phyloP scores from a whole-genome alignment of 2,329 filamentous ascomycete genomes.

The Plectosphaerella plurivora region DNA sequence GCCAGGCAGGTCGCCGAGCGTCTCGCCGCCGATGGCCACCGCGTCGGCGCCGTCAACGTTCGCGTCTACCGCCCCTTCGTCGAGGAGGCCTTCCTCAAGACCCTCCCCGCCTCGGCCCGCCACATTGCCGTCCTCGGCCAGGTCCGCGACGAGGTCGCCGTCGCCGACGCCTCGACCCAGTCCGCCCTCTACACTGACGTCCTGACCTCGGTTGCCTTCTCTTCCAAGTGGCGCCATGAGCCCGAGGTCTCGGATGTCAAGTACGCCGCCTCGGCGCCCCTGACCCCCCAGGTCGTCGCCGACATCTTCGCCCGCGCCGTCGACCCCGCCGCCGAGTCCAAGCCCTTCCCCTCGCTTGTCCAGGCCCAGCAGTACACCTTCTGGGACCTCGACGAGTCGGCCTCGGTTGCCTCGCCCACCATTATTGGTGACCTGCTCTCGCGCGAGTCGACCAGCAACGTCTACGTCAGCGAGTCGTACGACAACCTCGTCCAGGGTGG shows the following conservation, averaged over 20 bases:
- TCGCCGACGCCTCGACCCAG: conserved; percentile 69
- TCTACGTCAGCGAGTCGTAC: conserved; percentile 58
- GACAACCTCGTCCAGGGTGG: conserved; percentile 71
- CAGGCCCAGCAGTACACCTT: conserved; percentile 82
- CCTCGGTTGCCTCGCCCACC: conserved; percentile 59
- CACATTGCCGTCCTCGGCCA: conserved; percentile 86
- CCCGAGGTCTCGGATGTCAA: conserved; percentile 79
- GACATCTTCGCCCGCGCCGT: conserved; percentile 40
- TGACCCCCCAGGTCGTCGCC: conserved; percentile 52
- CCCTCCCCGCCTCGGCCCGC: conserved; percentile 69
- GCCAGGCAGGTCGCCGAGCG: conserved; percentile 74
- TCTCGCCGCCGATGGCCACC: conserved; percentile 67
- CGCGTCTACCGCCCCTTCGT: conserved; percentile 93
- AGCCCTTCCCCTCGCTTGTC: conserved; percentile 37
- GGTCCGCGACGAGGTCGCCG: conserved; percentile 67
- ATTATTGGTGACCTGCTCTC: conserved; percentile 58
- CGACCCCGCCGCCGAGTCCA: conserved; percentile 48
- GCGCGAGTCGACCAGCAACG: conserved; percentile 64
- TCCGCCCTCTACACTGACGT: conserved; percentile 94
- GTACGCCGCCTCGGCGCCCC: conserved; percentile 65
- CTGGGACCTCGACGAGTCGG: conserved; percentile 82
- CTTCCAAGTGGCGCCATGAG: conserved; percentile 51
- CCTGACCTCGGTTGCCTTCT: conserved; percentile 77
- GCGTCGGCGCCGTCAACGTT: conserved; percentile 85
- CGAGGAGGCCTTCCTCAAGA: conserved; percentile 86